phyloP scores from a whole-genome alignment of 1,284 basidiomycete genomes.

The Ganoderma meredithae region DNA sequence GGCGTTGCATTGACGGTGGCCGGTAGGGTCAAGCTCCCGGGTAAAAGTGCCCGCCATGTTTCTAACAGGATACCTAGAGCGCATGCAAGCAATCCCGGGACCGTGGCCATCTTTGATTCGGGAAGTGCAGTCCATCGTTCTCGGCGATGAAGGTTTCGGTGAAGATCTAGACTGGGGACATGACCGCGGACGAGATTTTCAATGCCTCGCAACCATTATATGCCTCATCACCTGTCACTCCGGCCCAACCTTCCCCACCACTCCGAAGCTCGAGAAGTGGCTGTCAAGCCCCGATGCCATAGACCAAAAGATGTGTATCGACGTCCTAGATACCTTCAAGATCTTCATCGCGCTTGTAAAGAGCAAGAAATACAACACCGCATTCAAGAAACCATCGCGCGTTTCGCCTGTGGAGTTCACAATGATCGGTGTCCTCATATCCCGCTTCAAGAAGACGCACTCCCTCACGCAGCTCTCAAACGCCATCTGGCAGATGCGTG shows the following conservation, averaged over 20 bases:
- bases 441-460: conserved; percentile 42
- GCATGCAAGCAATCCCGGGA: conserved; percentile 55
- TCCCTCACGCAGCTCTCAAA: conserved; percentile 51
- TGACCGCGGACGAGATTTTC: conserved; percentile 56
- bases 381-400: conserved; percentile 49
- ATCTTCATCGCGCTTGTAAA: conserved; percentile 50
- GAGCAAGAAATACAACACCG: conserved; percentile 45
- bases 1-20: conserved; percentile 53
- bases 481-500: conserved; percentile 51
- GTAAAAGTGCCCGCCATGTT: neutral
- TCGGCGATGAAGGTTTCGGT: conserved; percentile 52
- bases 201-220: conserved; percentile 52
- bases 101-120: conserved; percentile 52
- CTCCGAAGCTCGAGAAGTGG: conserved; percentile 52
- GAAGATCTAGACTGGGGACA: conserved; percentile 53
- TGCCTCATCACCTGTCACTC: conserved; percentile 49
- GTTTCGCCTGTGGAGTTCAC: conserved; percentile 58
- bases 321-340: conserved; percentile 49
- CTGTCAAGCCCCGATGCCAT: conserved; percentile 42
- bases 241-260: conserved; percentile 39
- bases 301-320: conserved; percentile 39
- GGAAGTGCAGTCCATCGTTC: conserved; percentile 47
- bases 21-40: conserved; percentile 41
- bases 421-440: conserved; percentile 55
- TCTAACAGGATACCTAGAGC: conserved; percentile 41